Evolutionary conservation across 306 rosid species (phyloP), one percentile per base, ranked within the genome.

Genomic region (Luffa acutangula): DNA sequence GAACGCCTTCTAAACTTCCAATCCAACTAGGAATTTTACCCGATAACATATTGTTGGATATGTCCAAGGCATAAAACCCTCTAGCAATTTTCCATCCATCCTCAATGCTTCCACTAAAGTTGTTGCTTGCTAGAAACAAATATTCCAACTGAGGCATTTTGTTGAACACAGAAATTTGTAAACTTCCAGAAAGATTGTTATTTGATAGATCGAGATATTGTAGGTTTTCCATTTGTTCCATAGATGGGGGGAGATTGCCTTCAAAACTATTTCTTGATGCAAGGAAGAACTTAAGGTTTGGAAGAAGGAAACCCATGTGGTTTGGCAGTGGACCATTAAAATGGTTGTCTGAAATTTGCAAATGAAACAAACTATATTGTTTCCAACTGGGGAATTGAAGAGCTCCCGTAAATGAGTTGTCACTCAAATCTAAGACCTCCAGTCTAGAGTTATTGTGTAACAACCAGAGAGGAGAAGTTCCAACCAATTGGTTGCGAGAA

Each of bases 361-460:
- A 3, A 9, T 0, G 3, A 3, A 0, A 0, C 69, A 46, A 1
- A 13, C 21, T 17, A 2, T 3, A 7, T 0, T 3, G 14, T 0
- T 21, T 7, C 2, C 3, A 11, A 25, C 6, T 3, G 4, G 34
- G 62, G 17, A 62, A 18, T 14, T 43, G 78, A 78, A 11, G 59
- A 39, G 31, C 31, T 25, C 31, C 31, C 31, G 31, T 25, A 25
- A 25, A 25, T 25, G 31, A 78, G 67, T 78, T 78, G 10, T 45
- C 31, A 21, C 2, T 8, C 53, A 78, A n/a, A 43, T 13, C 20
- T 46, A 78, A 8, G 3, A 0, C 0, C 11, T 5, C 25, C 21
- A 62, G 12, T 3, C n/a, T 46, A 20, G 36, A 6, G 41, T 78
- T 78, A 37, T 78, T 78, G 18, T 45, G 51, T 7, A 78, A 52